Evolutionary conservation across 768 basidiomycete species (phyloP).

Genomic region (Rhizopogon vulgaris): DNA sequence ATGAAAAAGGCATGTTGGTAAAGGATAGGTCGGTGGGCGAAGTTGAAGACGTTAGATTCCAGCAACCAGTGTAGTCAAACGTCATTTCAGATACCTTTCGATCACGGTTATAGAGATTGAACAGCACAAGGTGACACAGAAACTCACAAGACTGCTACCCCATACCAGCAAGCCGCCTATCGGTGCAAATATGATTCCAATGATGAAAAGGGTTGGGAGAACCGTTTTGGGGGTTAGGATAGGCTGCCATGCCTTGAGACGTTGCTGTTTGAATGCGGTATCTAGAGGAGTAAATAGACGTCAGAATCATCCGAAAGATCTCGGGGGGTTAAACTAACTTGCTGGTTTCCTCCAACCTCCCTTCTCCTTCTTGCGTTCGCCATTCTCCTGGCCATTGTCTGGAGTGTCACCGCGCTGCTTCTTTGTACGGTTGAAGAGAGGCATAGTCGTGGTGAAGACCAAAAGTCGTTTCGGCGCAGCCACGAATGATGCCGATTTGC

Average conservation of each 20-base stretch:
- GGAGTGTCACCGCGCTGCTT: conserved; percentile 27
- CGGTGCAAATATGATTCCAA: conserved; percentile 92
- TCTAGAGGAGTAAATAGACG: conserved; percentile 39
- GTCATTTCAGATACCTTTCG: conserved; percentile 84
- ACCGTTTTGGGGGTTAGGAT: conserved; percentile 98
- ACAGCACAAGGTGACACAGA: conserved; percentile 9
- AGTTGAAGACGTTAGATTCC: conserved; percentile 41
- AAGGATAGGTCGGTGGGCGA: conserved; percentile 33
- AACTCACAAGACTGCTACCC: conserved; percentile 66
- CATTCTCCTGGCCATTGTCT: conserved; percentile 32
- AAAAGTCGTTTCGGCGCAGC: conserved; percentile 6
- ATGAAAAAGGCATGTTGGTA: conserved; percentile 56
- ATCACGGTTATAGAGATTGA: not conserved
- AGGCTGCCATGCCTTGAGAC: conserved; percentile 99
- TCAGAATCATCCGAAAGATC: conserved; percentile 10
- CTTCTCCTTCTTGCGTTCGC: conserved; percentile 72
- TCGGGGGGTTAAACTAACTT: conserved; percentile 40
- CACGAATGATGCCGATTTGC: not conserved
- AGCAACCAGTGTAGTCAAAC: conserved; percentile 93
- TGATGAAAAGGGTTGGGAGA: conserved; percentile 90
- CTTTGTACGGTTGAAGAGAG: conserved; percentile 50
- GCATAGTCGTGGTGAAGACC: conserved; percentile 33
- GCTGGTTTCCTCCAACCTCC: conserved; percentile 81
- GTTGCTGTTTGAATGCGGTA: conserved; percentile 98
- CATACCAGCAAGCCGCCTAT: conserved; percentile 94